A percentile compares a stretch with the other conserved stretches of the same genome.
These are phyloP conservation scores for Trichoderma erinaceum DNA, from an alignment of 495 filamentous ascomycete genomes.

Conservation along the genomic window DNA sequence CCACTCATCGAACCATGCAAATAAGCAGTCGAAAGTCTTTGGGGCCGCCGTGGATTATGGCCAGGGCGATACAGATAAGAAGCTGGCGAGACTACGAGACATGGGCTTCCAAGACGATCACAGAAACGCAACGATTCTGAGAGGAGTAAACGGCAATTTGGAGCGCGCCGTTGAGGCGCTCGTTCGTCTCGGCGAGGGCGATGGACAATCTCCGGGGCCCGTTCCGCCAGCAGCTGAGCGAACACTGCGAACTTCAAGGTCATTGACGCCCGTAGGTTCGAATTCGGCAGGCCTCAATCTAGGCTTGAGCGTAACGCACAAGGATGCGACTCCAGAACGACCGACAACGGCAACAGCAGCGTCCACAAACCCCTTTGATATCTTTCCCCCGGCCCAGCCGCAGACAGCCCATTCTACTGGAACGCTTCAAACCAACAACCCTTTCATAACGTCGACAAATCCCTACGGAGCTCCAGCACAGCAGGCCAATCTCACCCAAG, in stretches of 20 bases:
- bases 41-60: slow-evolving; percentile 52
- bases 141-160: slow-evolving; percentile 73
- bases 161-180: slow-evolving; percentile 80
- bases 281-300: slow-evolving; percentile 25
- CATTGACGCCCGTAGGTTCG: slow-evolving; percentile 36
- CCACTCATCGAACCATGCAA: slow-evolving; percentile 33
- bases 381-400: slow-evolving; percentile 34
- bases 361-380: slow-evolving; percentile 62
- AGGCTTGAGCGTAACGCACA: slow-evolving; percentile 22
- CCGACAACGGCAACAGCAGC: slow-evolving; percentile 33
- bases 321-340: slow-evolving; percentile 27
- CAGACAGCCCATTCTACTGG: slow-evolving; percentile 54
- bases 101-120: slow-evolving; percentile 91
- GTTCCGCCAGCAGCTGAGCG: slow-evolving; percentile 28
- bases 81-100: slow-evolving; percentile 70
- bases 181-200: slow-evolving; percentile 65
- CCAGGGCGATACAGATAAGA: slow-evolving; percentile 52
- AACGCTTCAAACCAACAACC: slow-evolving; percentile 48
- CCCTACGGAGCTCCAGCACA: slow-evolving; percentile 44
- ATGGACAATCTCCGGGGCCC: slow-evolving; percentile 39
- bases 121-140: slow-evolving; percentile 70
- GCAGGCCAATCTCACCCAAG: slow-evolving; percentile 45
- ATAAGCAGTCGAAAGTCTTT: slow-evolving; percentile 59
- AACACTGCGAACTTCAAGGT: slow-evolving; percentile 33
- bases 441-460: slow-evolving; percentile 42